A percentile compares a stretch with the other conserved stretches of the same genome.
Conservation (phyloP, 2,329 filamentous ascomycete genomes). For the Clathrospora elynae region DNA sequence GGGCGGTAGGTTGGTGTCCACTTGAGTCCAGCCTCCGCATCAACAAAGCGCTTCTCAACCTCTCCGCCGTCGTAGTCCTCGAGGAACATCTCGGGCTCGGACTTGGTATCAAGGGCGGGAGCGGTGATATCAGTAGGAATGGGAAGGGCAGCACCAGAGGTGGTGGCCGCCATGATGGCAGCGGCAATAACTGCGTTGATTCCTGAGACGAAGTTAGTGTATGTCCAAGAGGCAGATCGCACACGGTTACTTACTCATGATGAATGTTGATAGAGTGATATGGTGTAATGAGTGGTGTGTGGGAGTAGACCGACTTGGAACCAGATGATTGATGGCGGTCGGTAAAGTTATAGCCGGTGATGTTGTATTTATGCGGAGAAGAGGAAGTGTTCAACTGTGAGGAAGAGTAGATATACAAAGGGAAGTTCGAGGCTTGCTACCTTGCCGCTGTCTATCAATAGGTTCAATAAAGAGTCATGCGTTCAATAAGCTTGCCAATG, state of each 20-base stretch:
- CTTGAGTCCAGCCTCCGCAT: background rate
- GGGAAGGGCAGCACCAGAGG: slow-evolving; percentile 49
- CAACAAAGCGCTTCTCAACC: slow-evolving; percentile 5
- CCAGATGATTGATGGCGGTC: slow-evolving; percentile 11
- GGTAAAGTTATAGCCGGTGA: slow-evolving; percentile 19
- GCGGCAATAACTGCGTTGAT: slow-evolving; percentile 51
- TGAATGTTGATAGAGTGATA: slow-evolving; percentile 25
- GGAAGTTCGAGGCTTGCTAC: background rate
- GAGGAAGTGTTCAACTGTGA: slow-evolving; percentile 17
- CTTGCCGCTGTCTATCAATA: slow-evolving; percentile 14
- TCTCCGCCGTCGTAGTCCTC: background rate
- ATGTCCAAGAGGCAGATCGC: too few species aligned
- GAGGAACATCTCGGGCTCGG: slow-evolving; percentile 8
- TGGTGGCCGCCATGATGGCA: slow-evolving; percentile 50
- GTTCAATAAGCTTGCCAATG: slow-evolving; percentile 19
- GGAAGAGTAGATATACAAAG: slow-evolving; percentile 9
- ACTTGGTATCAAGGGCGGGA: slow-evolving; percentile 21
- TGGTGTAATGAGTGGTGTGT: slow-evolving; percentile 22
- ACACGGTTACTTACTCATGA: too few species aligned
- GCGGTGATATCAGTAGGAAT: slow-evolving; percentile 28
- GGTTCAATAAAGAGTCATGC: slow-evolving; percentile 25
- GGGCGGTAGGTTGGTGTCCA: slow-evolving; percentile 9
- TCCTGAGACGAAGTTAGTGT: too few species aligned
- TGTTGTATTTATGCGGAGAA: slow-evolving; percentile 7
- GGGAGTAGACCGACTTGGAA: slow-evolving; percentile 13